Evolutionary conservation across 108 stramenopile genomes (phyloP).

Genomic region (Seminavis robusta): DNA sequence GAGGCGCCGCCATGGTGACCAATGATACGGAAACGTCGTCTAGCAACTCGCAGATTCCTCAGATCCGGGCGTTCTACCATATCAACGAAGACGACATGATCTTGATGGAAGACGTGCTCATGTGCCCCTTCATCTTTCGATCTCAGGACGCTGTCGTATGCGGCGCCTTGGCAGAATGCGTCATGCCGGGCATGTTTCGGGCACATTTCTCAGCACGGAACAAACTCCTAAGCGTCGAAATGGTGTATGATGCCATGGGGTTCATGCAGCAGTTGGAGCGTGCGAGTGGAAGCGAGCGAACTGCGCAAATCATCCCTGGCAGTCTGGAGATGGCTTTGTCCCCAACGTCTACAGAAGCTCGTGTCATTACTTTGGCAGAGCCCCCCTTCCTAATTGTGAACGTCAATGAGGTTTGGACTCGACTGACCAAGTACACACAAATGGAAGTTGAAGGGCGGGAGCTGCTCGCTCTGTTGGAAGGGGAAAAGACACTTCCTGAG

Average conservation of each 20-base stretch:
- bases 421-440: conserved; percentile 66
- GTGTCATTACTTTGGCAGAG: conserved; percentile 73
- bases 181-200: conserved; percentile 80
- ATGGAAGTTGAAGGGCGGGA: conserved; percentile 71
- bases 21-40: conserved; percentile 4
- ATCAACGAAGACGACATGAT: conserved; percentile 85
- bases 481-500: conserved; percentile 32
- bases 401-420: conserved; percentile 74
- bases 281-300: conserved; percentile 64
- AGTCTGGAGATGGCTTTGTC: conserved; percentile 78
- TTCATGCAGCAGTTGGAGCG: conserved; percentile 85
- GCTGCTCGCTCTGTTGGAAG: conserved; percentile 44
- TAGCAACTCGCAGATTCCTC: neutral
- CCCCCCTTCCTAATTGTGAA: conserved; percentile 66
- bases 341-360: conserved; percentile 59
- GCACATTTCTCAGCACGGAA: conserved; percentile 60
- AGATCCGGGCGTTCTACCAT: conserved; percentile 57
- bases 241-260: conserved; percentile 86
- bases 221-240: conserved; percentile 65
- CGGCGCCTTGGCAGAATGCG: conserved; percentile 72
- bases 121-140: conserved; percentile 81
- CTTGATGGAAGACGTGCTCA: conserved; percentile 65
- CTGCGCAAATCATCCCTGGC: conserved; percentile 75
- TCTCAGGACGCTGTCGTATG: conserved; percentile 72
- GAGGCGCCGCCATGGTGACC: neutral